phyloP scores from a whole-genome alignment of 345 rosid species.

The Pistacia atlantica region DNA sequence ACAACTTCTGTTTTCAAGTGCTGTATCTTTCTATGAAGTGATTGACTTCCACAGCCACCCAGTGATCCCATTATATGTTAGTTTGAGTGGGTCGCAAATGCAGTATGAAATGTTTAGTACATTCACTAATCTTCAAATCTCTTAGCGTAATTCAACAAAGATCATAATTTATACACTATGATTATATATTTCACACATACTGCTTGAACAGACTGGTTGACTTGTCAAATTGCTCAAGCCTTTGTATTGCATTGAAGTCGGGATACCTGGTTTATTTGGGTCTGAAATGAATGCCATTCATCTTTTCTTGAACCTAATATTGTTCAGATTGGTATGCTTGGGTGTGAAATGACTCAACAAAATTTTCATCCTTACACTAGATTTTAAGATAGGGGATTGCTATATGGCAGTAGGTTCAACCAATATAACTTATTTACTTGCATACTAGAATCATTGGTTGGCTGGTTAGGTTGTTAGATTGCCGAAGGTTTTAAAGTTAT shows the following conservation, averaged over 20 bases:
- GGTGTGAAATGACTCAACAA: neutral
- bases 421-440: neutral
- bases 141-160: neutral
- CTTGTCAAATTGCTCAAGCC: neutral
- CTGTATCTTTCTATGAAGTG: neutral
- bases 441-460: neutral
- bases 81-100: neutral
- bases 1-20: neutral
- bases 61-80: neutral
- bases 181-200: neutral
- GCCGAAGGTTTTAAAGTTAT: neutral
- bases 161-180: neutral
- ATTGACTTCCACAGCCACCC: neutral
- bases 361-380: neutral
- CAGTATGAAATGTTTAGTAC: neutral
- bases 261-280: neutral
- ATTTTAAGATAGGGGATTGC: neutral
- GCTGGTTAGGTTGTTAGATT: neutral
- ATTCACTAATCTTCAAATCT: neutral
- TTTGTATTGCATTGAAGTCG: too few species aligned
- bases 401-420: neutral
- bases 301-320: neutral
- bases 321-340: too few species aligned
- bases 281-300: neutral
- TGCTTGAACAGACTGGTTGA: neutral